These are phyloP conservation scores for Globisporangium middletonii DNA, from an alignment of 352 stramenopile species.

Conservation along the genomic window DNA sequence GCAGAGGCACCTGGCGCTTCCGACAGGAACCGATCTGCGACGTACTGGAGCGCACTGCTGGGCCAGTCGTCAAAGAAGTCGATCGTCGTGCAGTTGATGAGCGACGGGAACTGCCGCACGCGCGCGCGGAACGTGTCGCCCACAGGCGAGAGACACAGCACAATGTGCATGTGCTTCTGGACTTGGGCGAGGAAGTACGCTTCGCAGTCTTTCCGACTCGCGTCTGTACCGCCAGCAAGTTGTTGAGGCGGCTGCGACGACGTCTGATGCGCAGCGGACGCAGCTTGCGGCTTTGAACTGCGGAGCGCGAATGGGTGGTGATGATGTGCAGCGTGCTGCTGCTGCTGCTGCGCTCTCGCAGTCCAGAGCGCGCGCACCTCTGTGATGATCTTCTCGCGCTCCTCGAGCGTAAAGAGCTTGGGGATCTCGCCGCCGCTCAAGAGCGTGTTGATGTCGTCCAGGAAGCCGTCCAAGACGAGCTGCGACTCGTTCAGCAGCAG, in stretches of 20 bases:
- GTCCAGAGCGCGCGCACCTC: constrained; percentile 38
- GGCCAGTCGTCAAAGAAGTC: constrained; percentile 94
- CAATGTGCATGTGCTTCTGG: constrained; percentile 84
- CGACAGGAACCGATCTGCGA: constrained; percentile 57
- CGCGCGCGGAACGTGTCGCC: constrained; percentile 74
- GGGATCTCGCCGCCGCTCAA: constrained; percentile 82
- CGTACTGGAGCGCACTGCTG: constrained; percentile 73
- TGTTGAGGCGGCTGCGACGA: neutral
- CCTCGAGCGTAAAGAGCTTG: constrained; percentile 81
- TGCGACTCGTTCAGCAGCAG: constrained; percentile 84
- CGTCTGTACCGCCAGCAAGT: neutral
- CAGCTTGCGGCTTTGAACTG: too few relatives aligned
- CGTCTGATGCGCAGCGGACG: too few relatives aligned
- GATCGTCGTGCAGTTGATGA: constrained; percentile 93
- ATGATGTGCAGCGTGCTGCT: constrained; percentile 5
- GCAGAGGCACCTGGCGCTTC: constrained; percentile 1
- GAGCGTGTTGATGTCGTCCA: constrained; percentile 89
- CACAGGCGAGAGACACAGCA: constrained; percentile 88
- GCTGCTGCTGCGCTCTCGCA: neutral
- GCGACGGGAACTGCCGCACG: constrained; percentile 88
- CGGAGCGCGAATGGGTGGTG: neutral
- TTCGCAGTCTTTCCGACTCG: constrained; percentile 65
- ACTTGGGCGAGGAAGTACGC: constrained; percentile 76
- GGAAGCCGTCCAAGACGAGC: constrained; percentile 74
- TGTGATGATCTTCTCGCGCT: constrained; percentile 77